Evolutionary conservation across 805 yeast genomes (phyloP).

Genomic region (Middelhovenomyces tepae): DNA sequence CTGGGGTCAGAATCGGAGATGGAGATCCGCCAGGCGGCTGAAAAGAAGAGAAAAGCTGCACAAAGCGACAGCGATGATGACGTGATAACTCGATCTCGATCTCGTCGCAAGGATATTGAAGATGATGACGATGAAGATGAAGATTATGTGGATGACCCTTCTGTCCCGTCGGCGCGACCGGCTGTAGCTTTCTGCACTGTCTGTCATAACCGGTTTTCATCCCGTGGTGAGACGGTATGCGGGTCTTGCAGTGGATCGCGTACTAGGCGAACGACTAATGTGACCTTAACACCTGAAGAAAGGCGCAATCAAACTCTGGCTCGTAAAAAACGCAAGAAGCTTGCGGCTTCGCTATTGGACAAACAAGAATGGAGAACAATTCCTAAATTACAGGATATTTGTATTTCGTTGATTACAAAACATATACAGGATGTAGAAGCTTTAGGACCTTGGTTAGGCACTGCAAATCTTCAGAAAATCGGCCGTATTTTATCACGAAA

Average conservation of each 20-base stretch:
- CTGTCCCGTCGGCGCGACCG: constrained; percentile 38
- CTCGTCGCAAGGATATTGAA: too few species aligned
- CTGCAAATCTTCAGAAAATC: constrained; percentile 58
- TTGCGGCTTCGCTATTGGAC: constrained; percentile 80
- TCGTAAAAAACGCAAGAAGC: constrained; percentile 63
- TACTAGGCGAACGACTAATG: constrained; percentile 33
- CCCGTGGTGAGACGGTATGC: constrained; percentile 50
- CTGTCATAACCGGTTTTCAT: constrained; percentile 48
- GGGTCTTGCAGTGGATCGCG: constrained; percentile 43
- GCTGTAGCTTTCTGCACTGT: constrained; percentile 53
- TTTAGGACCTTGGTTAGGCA: constrained; percentile 84
- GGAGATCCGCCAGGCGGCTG: too few species aligned
- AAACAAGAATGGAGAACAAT: constrained; percentile 54
- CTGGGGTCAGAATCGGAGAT: too few species aligned
- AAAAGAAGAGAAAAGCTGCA: too few species aligned
- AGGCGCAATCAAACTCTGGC: constrained; percentile 51
- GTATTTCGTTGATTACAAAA: constrained; percentile 58
- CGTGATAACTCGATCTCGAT: too few species aligned
- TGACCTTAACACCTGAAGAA: constrained; percentile 36
- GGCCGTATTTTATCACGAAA: constrained; percentile 72
- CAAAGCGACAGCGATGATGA: too few species aligned
- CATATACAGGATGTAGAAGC: constrained; percentile 69
- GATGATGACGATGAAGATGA: too few species aligned
- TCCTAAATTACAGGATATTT: constrained; percentile 63
- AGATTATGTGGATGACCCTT: constrained; percentile 4